phyloP scores from a whole-genome alignment of 140 eudicot species.

The Oenanthe javanica region DNA sequence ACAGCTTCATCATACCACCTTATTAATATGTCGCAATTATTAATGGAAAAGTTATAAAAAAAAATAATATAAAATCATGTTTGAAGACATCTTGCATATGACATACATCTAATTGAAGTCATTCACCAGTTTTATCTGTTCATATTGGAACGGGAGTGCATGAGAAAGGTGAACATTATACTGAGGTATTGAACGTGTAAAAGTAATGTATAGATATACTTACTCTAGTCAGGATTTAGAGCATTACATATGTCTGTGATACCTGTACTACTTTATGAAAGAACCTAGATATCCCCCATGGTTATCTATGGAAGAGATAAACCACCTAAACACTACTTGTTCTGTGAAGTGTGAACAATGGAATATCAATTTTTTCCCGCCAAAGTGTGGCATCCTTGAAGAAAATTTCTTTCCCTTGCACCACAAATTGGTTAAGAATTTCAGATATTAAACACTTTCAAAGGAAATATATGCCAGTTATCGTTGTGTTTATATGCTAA shows the following conservation, averaged over 20 bases:
- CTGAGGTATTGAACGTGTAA: neutral
- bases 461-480: neutral
- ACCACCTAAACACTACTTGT: neutral
- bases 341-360: neutral
- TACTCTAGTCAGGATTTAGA: neutral
- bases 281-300: neutral
- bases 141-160: neutral
- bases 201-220: neutral
- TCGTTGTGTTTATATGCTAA: too few relatives aligned
- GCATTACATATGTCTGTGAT: neutral
- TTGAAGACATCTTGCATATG: neutral
- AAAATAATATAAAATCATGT: slow-evolving; percentile 1
- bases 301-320: neutral
- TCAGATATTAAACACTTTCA: neutral
- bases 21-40: neutral
- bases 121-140: neutral
- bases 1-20: neutral
- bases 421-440: neutral
- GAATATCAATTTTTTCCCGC: neutral
- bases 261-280: neutral
- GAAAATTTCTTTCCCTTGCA: neutral
- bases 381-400: neutral
- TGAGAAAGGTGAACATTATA: slow-evolving; percentile 1
- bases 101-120: slow-evolving; percentile 2
- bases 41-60: neutral